phyloP scores from a whole-genome alignment of 768 basidiomycete genomes.

The Myochromella boudieri region DNA sequence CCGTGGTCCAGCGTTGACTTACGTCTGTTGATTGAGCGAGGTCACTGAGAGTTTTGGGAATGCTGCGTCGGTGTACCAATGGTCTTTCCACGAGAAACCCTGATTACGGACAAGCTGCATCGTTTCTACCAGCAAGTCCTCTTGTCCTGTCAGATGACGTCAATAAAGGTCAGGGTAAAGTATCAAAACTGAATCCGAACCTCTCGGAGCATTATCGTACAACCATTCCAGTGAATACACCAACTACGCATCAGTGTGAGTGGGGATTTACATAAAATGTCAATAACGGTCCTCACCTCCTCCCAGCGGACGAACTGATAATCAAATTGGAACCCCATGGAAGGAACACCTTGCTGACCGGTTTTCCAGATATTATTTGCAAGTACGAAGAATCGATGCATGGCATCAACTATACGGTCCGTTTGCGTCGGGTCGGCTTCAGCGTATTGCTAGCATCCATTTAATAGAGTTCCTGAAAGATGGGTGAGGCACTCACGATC shows the following conservation, averaged over 20 bases:
- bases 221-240: constrained; percentile 39
- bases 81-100: constrained; percentile 41
- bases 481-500: constrained; percentile 24
- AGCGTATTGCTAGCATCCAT: constrained; percentile 36
- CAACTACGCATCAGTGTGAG: constrained; percentile 24
- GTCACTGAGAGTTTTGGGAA: constrained; percentile 35
- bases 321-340: constrained; percentile 40
- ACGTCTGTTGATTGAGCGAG: constrained; percentile 31
- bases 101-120: constrained; percentile 39
- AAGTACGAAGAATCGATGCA: constrained; percentile 35
- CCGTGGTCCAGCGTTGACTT: too few species aligned
- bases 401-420: constrained; percentile 34
- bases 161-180: neutral
- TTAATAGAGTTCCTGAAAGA: neutral
- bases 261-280: neutral
- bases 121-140: constrained; percentile 35
- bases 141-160: constrained; percentile 25
- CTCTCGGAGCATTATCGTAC: constrained; percentile 38
- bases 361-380: constrained; percentile 35
- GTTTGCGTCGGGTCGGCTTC: constrained; percentile 39
- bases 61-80: constrained; percentile 35
- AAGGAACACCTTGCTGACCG: constrained; percentile 32
- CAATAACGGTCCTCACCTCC: constrained; percentile 25
- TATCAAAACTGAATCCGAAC: constrained; percentile 15
- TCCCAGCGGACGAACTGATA: constrained; percentile 45